phyloP scores from a whole-genome alignment of 2,329 filamentous ascomycete genomes.

The Phialophora verrucosa region DNA sequence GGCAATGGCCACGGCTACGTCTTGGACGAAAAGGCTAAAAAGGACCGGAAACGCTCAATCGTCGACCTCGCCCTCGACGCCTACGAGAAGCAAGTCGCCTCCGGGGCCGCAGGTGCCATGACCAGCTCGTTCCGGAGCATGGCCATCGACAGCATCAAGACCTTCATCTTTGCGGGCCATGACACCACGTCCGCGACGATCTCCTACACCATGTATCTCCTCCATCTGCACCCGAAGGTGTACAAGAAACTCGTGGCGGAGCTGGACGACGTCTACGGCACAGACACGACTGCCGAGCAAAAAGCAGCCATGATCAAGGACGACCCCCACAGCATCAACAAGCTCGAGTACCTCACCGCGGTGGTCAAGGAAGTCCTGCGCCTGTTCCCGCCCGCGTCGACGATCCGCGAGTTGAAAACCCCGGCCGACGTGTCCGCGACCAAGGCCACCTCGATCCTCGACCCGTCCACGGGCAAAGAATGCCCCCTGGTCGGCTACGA shows the following conservation, averaged over 20 bases:
- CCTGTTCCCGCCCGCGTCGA: slow-evolving; percentile 52
- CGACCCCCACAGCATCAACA: slow-evolving; percentile 56
- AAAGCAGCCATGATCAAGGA: slow-evolving; percentile 46
- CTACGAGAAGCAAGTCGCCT: slow-evolving; percentile 35
- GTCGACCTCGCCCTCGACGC: slow-evolving; percentile 37
- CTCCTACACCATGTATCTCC: slow-evolving; percentile 49
- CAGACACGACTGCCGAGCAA: slow-evolving; percentile 45
- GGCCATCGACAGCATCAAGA: slow-evolving; percentile 41
- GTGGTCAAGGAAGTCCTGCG: slow-evolving; percentile 61
- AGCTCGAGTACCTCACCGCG: slow-evolving; percentile 59
- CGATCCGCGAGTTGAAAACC: slow-evolving; percentile 31
- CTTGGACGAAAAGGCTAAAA: slow-evolving; percentile 14
- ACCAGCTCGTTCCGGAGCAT: slow-evolving; percentile 25
- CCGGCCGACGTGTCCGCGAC: slow-evolving; percentile 8
- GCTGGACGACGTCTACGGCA: slow-evolving; percentile 59
- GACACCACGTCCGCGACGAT: slow-evolving; percentile 37
- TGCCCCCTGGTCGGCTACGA: slow-evolving; percentile 32
- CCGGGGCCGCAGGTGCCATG: background rate
- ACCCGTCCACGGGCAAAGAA: slow-evolving; percentile 31
- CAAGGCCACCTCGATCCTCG: slow-evolving; percentile 23
- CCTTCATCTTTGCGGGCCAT: slow-evolving; percentile 43
- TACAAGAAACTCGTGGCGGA: slow-evolving; percentile 52
- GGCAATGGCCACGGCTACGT: background rate
- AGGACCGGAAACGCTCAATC: slow-evolving; percentile 32
- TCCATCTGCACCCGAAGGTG: slow-evolving; percentile 45